Conservation (phyloP, 352 stramenopile genomes). For the Phytopythium ostracodes region DNA sequence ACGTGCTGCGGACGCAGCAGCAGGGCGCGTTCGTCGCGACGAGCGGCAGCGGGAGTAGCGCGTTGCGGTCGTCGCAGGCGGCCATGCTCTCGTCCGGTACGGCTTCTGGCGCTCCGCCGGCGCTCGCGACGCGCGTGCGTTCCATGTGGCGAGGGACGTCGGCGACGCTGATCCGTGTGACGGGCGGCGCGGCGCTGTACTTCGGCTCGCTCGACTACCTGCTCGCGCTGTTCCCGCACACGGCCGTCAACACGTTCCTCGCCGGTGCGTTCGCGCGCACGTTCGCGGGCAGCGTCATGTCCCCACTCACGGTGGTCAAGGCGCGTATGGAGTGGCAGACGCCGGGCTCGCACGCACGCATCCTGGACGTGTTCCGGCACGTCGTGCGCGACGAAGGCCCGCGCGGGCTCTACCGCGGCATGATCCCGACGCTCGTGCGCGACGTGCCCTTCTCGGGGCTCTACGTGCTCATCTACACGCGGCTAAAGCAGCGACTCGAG, state of each 20-base stretch:
- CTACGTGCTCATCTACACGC: conserved; percentile 86
- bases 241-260: conserved; percentile 74
- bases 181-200: conserved; percentile 79
- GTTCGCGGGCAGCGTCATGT: conserved; percentile 77
- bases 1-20: conserved; percentile 83
- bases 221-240: conserved; percentile 42
- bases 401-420: conserved; percentile 79
- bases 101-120: conserved; percentile 6
- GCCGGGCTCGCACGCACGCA: conserved; percentile 47
- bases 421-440: conserved; percentile 79
- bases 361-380: conserved; percentile 52
- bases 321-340: conserved; percentile 82
- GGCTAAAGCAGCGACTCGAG: conserved; percentile 44
- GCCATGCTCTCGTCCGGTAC: conserved; percentile 8
- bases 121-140: conserved; percentile 29
- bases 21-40: conserved; percentile 64
- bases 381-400: conserved; percentile 67
- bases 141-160: conserved; percentile 84
- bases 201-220: conserved; percentile 78
- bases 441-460: conserved; percentile 88
- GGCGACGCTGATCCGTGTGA: conserved; percentile 75
- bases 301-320: conserved; percentile 85
- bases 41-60: neutral
- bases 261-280: conserved; percentile 81
- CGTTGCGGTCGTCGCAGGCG: conserved; percentile 5